Conservation (phyloP, 2,329 filamentous ascomycete species). For the Fusarium protoensiforme region DNA sequence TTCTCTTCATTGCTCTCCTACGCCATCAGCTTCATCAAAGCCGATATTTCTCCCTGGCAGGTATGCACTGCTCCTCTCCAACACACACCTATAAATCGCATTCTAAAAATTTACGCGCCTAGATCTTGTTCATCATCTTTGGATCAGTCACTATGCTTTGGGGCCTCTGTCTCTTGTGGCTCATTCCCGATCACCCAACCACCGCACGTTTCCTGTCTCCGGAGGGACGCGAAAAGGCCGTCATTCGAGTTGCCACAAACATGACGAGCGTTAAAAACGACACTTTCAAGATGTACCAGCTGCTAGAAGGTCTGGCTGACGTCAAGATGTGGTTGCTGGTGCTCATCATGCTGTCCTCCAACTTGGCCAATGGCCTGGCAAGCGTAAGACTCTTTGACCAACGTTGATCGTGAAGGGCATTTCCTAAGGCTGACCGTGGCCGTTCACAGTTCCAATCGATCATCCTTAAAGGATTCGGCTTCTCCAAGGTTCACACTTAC, state of each 20-base stretch:
- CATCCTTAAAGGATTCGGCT: slow-evolving; percentile 40
- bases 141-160: slow-evolving; percentile 30
- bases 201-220: background rate
- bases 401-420: background rate
- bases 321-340: background rate
- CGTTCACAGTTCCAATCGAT: slow-evolving; percentile 40
- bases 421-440: background rate
- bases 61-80: slow-evolving; percentile 28
- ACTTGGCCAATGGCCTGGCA: background rate
- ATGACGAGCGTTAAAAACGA: background rate
- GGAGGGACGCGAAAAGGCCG: background rate
- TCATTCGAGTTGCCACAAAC: background rate
- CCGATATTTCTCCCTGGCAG: slow-evolving; percentile 39
- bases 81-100: accelerated
- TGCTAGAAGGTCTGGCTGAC: background rate
- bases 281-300: background rate
- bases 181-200: background rate
- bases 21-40: slow-evolving; percentile 43
- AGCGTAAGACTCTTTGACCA: background rate
- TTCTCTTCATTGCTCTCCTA: slow-evolving; percentile 45
- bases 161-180: slow-evolving; percentile 32
- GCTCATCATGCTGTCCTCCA: background rate
- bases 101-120: background rate
- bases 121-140: slow-evolving; percentile 38
- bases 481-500: slow-evolving; percentile 31